Base-by-base conservation (phyloP, 2,329 filamentous ascomycete species). In the Xylaria hypoxylon region DNA sequence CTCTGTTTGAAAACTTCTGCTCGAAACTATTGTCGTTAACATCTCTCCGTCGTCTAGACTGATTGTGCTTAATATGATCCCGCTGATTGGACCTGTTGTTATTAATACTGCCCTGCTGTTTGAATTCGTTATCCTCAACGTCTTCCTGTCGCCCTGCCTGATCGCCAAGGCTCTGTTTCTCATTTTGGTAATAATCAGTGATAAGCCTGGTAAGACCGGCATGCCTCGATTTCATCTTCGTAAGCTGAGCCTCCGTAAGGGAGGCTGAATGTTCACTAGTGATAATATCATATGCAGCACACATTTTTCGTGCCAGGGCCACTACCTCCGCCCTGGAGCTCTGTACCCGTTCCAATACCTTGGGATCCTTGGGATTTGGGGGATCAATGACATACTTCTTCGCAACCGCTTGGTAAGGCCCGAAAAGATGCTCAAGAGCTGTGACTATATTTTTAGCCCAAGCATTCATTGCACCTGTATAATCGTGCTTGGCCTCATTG, bases 361-460 rank as follows among this genome's bases (percentile, higher is more conserved):
- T 38, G 8, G 31, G 26, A 28, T 64, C 47, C 5, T 17, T 52
- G 2, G 50, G 55, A 5, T 58, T 58, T 28, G 53, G 22, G 2
- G 31, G 3, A 6, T 71, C 57, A 10, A 59, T 58, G 10, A 56
- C 19, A 51, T 61, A 73, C 33, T 70, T 55, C 56, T 59, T 71
- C 17, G 58, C 47, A 17, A 65, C 68, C 7, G 75, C 71, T 24
- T 76, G 72, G 73, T 86, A 83, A 3, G 84, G 84, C 22, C 80
- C 77, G 82, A 84, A 86, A 33, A 89, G 77, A 19, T 80, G 80
- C 17, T 82, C 77, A 22, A 90, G 78, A 17, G 87, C 87, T 3
- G 75, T 72, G 31, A 79, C 73, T 47, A 90, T 80, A 71, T 88
- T 86, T 28, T 77, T 72, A 63, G 84, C 86, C 71, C 85, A 85